Evolutionary conservation across 1,284 basidiomycete species (phyloP).

Genomic region (Paramarasmius palmivorus): DNA sequence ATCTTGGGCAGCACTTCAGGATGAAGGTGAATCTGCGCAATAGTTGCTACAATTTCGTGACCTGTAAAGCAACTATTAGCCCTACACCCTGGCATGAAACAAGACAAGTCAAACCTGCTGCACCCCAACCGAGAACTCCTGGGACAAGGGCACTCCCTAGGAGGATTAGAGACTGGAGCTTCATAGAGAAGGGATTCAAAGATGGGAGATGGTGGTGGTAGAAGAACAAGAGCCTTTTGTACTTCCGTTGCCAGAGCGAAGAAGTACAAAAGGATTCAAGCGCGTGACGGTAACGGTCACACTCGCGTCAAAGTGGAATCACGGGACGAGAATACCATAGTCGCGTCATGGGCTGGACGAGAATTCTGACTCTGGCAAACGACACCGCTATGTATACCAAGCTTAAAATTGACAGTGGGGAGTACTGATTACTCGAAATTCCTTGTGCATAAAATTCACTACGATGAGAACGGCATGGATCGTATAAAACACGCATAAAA

Average conservation of each 20-base stretch:
- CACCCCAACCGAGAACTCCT: conserved; percentile 32
- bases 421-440: too few relatives aligned
- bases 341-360: too few relatives aligned
- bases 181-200: conserved; percentile 2
- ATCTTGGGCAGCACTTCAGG: conserved; percentile 70
- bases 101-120: conserved; percentile 28
- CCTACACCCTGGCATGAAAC: not conserved
- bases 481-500: too few relatives aligned
- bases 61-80: conserved; percentile 40
- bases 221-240: conserved; percentile 9
- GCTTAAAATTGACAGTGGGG: too few relatives aligned
- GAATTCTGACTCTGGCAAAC: too few relatives aligned
- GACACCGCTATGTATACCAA: too few relatives aligned
- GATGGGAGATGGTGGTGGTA: conserved; percentile 3
- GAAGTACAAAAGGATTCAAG: conserved; percentile 1
- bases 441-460: too few relatives aligned
- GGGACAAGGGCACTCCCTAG: conserved; percentile 14
- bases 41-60: conserved; percentile 90
- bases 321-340: too few relatives aligned
- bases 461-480: too few relatives aligned
- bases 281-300: not conserved
- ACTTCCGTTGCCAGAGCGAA: not conserved
- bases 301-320: not conserved
- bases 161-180: conserved; percentile 3
- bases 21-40: conserved; percentile 89